Percentiles rank a stretch among this genome's conserved stretches.
Conservation (phyloP, 179 eudicot genomes). For the Drosera spatulata region DNA sequence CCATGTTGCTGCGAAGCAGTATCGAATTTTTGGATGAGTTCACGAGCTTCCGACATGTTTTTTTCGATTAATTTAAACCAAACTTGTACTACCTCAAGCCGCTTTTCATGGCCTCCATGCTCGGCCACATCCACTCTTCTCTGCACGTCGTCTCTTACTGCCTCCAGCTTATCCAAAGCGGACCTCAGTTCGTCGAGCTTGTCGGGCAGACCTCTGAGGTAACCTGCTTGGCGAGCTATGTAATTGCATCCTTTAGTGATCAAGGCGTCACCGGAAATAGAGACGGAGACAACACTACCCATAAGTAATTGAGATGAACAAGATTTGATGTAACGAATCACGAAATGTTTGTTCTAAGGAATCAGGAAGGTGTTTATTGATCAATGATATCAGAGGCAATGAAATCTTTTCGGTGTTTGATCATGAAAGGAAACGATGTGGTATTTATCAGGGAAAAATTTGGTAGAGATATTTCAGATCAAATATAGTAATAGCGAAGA, state of each 20-base stretch:
- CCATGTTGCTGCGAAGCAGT: constrained; percentile 3
- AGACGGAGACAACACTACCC: neutral
- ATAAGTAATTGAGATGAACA: neutral
- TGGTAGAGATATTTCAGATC: too few relatives aligned
- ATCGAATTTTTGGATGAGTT: constrained; percentile 3
- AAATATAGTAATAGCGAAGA: too few relatives aligned
- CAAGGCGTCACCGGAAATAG: neutral
- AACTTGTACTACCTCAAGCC: constrained; percentile 11
- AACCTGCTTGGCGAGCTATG: neutral
- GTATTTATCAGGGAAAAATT: too few relatives aligned
- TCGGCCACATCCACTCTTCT: constrained; percentile 12
- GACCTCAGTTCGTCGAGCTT: neutral
- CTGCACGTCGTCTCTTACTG: constrained; percentile 10
- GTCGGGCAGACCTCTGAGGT: neutral
- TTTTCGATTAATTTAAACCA: constrained; percentile 11
- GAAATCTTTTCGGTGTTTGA: too few relatives aligned
- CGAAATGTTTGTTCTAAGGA: too few relatives aligned
- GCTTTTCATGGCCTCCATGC: constrained; percentile 4
- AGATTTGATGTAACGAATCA: too few relatives aligned
- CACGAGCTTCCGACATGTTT: neutral
- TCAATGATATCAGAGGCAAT: too few relatives aligned
- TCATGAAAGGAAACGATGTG: too few relatives aligned
- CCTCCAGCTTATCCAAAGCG: constrained; percentile 9
- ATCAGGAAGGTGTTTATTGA: too few relatives aligned
- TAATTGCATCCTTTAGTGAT: neutral